Conservation (phyloP, 2,329 filamentous ascomycete species). For the Alternaria hordeiaustralica region DNA sequence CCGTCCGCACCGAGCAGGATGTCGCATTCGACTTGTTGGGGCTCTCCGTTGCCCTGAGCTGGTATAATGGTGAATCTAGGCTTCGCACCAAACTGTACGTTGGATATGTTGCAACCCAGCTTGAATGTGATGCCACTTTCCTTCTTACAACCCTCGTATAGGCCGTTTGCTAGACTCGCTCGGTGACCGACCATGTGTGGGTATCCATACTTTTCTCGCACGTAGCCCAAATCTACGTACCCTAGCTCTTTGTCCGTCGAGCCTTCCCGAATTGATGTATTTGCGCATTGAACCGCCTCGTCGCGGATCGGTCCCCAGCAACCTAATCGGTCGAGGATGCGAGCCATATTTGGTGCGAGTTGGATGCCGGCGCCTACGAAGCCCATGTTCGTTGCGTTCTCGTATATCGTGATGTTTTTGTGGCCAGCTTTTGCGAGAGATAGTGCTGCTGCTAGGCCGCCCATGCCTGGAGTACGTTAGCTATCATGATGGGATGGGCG, state of each 20-base stretch:
- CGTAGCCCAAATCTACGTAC: constrained; percentile 72
- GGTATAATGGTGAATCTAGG: constrained; percentile 67
- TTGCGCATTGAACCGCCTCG: constrained; percentile 73
- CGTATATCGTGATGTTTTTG: constrained; percentile 74
- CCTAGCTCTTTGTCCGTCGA: constrained; percentile 72
- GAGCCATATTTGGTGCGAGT: constrained; percentile 80
- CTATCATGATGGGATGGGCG: background rate
- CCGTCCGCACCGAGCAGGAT: constrained; percentile 56
- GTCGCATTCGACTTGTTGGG: constrained; percentile 60
- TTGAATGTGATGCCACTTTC: constrained; percentile 68
- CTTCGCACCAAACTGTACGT: constrained; percentile 63
- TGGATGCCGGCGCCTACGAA: constrained; percentile 89
- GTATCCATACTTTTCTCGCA: constrained; percentile 72
- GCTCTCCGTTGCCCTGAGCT: constrained; percentile 56
- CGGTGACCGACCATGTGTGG: constrained; percentile 83
- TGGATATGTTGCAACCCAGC: constrained; percentile 65
- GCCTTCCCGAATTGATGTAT: constrained; percentile 77
- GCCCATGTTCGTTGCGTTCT: constrained; percentile 73
- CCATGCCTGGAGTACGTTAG: constrained; percentile 68
- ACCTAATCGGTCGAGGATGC: constrained; percentile 74
- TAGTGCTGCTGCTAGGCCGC: constrained; percentile 74
- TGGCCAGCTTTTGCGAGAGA: constrained; percentile 80
- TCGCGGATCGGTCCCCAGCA: constrained; percentile 74
- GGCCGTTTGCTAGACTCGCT: constrained; percentile 69
- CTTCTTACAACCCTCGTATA: constrained; percentile 75